These are phyloP conservation scores for Furcasterigmium sp. DNA, from an alignment of 2,329 filamentous ascomycete genomes.

Conservation along the genomic window DNA sequence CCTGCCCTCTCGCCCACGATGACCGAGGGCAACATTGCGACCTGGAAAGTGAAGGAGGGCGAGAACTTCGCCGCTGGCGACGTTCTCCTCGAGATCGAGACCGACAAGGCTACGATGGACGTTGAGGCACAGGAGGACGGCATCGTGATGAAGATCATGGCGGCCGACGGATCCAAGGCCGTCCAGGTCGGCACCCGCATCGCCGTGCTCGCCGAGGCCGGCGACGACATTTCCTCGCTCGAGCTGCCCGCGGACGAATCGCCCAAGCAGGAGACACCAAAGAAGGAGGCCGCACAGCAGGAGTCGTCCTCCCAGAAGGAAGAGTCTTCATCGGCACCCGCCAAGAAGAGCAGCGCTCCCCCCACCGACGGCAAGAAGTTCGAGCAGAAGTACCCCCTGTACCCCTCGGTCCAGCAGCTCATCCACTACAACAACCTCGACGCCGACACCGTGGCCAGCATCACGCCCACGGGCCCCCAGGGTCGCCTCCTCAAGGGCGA, in stretches of 20 bases:
- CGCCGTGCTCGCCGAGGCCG: slow-evolving; percentile 74
- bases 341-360: slow-evolving; percentile 27
- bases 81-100: slow-evolving; percentile 87
- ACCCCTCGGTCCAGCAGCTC: slow-evolving; percentile 79
- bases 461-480: slow-evolving; percentile 80
- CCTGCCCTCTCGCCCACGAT: slow-evolving; percentile 87
- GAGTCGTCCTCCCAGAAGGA: slow-evolving; percentile 15
- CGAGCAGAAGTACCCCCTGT: slow-evolving; percentile 66
- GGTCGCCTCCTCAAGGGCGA: slow-evolving; percentile 93
- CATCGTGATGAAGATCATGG: slow-evolving; percentile 75
- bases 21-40: slow-evolving; percentile 86
- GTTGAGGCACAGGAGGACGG: slow-evolving; percentile 91
- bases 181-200: slow-evolving; percentile 77
- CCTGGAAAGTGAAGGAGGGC: slow-evolving; percentile 83
- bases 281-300: slow-evolving; percentile 17
- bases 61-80: slow-evolving; percentile 78
- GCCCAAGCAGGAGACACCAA: slow-evolving; percentile 18
- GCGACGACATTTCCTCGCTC: slow-evolving; percentile 70
- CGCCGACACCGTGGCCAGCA: slow-evolving; percentile 70
- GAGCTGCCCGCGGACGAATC: slow-evolving; percentile 68
- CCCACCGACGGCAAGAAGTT: slow-evolving; percentile 42
- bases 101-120: slow-evolving; percentile 92
- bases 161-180: slow-evolving; percentile 67
- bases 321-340: slow-evolving; percentile 15
- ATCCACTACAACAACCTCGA: slow-evolving; percentile 74